Conservation (phyloP, 257 asterid species). For the Salvia splendens region DNA sequence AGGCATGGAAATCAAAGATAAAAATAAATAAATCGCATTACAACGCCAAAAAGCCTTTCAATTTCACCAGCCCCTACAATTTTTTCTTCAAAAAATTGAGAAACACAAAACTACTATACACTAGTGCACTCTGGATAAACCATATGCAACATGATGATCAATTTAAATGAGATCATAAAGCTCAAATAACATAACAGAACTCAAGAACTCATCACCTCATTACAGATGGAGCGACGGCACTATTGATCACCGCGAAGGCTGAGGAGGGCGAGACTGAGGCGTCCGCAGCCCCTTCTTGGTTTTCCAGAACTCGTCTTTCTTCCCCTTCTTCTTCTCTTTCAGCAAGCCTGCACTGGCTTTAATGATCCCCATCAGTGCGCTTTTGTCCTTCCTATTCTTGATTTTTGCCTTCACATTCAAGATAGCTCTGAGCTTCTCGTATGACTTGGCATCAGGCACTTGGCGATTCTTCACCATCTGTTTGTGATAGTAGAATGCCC, state of each 20-base stretch:
- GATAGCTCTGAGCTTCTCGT: conserved; percentile 76
- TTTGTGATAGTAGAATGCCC: conserved; percentile 89
- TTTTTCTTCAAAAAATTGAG: no score
- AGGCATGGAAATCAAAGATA: no score
- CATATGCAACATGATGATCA: not conserved
- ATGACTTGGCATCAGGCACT: conserved; percentile 77
- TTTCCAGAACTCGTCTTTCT: conserved; percentile 96
- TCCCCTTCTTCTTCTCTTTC: conserved; percentile 68
- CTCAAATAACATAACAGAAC: not conserved
- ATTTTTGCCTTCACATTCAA: conserved; percentile 71
- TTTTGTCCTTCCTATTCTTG: conserved; percentile 79
- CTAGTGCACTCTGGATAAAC: no score
- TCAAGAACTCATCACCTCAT: not conserved
- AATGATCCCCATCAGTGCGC: conserved; percentile 86
- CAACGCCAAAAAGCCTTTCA: no score
- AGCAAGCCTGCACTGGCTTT: conserved; percentile 69
- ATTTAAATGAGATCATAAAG: not conserved
- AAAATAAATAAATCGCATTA: no score
- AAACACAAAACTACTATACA: no score
- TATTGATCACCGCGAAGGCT: conserved; percentile 33
- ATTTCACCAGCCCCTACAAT: no score
- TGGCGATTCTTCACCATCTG: conserved; percentile 83
- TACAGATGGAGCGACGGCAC: not conserved
- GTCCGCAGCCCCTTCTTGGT: conserved; percentile 46
- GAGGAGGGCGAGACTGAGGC: conserved; percentile 33